A percentile compares a stretch with the other conserved stretches of the same genome.
Conservation (phyloP, 1,139 yeast species). For the Debaryomycetaceae sp. region DNA sequence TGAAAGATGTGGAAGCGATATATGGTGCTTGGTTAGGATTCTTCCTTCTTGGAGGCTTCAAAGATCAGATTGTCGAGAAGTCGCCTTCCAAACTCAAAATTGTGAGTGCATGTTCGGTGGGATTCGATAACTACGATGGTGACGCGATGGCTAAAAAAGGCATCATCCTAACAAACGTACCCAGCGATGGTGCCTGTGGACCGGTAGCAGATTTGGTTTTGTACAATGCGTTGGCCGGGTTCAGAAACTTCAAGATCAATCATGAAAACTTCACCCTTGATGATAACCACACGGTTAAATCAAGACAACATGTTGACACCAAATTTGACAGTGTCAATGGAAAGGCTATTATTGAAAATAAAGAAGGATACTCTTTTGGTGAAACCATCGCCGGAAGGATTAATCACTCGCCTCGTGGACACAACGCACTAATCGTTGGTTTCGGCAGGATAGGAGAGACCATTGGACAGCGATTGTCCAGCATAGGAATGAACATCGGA, state of each 20-base stretch:
- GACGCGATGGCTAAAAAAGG: constrained; percentile 32
- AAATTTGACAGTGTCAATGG: constrained; percentile 37
- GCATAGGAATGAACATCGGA: constrained; percentile 64
- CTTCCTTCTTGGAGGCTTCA: constrained; percentile 46
- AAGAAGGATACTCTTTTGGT: constrained; percentile 45
- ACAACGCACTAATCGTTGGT: constrained; percentile 66
- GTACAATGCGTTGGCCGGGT: constrained; percentile 55
- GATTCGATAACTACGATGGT: constrained; percentile 60
- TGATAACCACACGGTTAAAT: constrained; percentile 36
- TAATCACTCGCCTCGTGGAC: constrained; percentile 52
- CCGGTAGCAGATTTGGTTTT: constrained; percentile 81
- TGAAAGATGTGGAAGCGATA: constrained; percentile 49
- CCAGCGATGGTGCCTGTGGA: constrained; percentile 55
- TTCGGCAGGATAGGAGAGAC: constrained; percentile 74
- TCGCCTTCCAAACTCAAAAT: constrained; percentile 54
- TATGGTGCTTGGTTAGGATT: constrained; percentile 67
- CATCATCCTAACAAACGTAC: constrained; percentile 63
- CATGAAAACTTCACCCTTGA: constrained; percentile 32
- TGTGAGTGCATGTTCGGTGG: constrained; percentile 68
- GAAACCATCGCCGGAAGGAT: constrained; percentile 35
- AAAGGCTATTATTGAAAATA: constrained; percentile 19
- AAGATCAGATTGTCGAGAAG: constrained; percentile 40
- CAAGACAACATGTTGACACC: constrained; percentile 39
- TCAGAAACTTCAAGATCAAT: constrained; percentile 56
- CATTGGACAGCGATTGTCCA: constrained; percentile 54